phyloP scores from a whole-genome alignment of 2,329 filamentous ascomycete genomes.

The Hirsutella minnesotensis region DNA sequence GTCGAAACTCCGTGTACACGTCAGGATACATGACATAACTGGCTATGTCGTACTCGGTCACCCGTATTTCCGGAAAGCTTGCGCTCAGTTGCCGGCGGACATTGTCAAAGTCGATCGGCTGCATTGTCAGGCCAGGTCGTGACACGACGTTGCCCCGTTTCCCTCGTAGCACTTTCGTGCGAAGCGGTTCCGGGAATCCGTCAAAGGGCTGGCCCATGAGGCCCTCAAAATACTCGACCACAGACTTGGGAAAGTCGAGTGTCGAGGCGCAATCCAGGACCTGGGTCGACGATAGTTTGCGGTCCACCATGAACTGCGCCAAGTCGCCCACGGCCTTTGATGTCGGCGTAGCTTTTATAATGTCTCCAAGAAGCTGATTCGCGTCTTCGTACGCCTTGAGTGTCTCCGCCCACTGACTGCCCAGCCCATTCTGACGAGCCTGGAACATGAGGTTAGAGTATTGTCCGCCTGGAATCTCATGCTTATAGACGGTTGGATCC shows the following conservation, averaged over 20 bases:
- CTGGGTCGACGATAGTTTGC: constrained; percentile 73
- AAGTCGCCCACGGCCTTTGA: constrained; percentile 98
- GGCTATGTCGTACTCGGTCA: constrained; percentile 81
- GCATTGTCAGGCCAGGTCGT: constrained; percentile 83
- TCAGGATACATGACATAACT: constrained; percentile 1
- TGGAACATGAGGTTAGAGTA: constrained; percentile 98
- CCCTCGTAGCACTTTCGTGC: constrained; percentile 73
- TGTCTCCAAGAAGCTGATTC: constrained; percentile 91
- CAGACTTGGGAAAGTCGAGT: constrained; percentile 94
- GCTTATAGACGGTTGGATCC: constrained; percentile 94
- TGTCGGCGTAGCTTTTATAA: constrained; percentile 97
- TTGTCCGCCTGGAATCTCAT: constrained; percentile 97
- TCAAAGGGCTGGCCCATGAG: constrained; percentile 97
- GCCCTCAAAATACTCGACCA: constrained; percentile 94
- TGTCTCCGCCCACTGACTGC: constrained; percentile 92
- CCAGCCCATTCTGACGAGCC: constrained; percentile 49
- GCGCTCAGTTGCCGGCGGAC: constrained; percentile 75
- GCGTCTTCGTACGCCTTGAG: constrained; percentile 99
- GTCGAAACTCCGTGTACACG: neutral
- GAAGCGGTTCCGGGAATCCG: constrained; percentile 93
- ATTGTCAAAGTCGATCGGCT: constrained; percentile 75
- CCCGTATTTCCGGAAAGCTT: constrained; percentile 60
- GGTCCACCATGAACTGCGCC: constrained; percentile 98
- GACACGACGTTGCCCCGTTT: constrained; percentile 83
- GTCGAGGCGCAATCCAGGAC: constrained; percentile 74